A percentile compares a stretch with the other conserved stretches of the same genome.
phyloP scores from a whole-genome alignment of 768 basidiomycete species.

The Suillus cothurnatus region DNA sequence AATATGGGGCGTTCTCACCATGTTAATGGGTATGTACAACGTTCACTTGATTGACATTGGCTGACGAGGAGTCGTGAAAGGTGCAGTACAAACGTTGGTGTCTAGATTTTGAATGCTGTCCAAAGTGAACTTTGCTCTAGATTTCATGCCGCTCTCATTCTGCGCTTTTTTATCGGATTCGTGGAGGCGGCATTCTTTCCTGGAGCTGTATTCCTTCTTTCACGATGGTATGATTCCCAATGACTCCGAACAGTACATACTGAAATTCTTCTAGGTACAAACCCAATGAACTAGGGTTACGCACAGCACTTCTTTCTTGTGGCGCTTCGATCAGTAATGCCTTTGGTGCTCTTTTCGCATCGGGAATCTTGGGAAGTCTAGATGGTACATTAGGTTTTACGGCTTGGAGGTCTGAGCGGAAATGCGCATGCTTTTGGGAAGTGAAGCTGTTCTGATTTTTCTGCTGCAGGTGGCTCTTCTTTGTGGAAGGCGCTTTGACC shows the following conservation, averaged over 20 bases:
- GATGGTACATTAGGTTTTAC: slow-evolving; percentile 60
- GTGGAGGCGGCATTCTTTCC: slow-evolving; percentile 70
- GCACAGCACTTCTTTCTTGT: slow-evolving; percentile 66
- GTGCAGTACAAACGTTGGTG: slow-evolving; percentile 37
- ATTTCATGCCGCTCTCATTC: slow-evolving; percentile 59
- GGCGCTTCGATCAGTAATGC: slow-evolving; percentile 79
- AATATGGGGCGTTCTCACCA: slow-evolving; percentile 70
- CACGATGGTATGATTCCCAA: slow-evolving; percentile 49
- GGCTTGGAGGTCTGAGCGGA: slow-evolving; percentile 39
- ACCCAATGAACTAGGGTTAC: slow-evolving; percentile 63
- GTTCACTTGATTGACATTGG: slow-evolving; percentile 4
- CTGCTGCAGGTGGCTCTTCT: slow-evolving; percentile 64
- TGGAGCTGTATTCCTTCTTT: slow-evolving; percentile 65
- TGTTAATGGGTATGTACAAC: slow-evolving; percentile 45
- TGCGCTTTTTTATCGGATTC: slow-evolving; percentile 81
- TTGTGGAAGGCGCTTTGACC: slow-evolving; percentile 61
- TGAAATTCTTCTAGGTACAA: slow-evolving; percentile 46
- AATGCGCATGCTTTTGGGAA: background rate
- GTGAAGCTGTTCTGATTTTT: background rate
- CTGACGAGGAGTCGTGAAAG: slow-evolving; percentile 10
- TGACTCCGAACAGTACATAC: no score
- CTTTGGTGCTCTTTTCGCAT: slow-evolving; percentile 76
- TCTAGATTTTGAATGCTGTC: background rate
- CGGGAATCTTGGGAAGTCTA: slow-evolving; percentile 72
- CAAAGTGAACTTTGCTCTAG: slow-evolving; percentile 28